Conservation (phyloP, 768 basidiomycete species). For the Pleurotus platypus region DNA sequence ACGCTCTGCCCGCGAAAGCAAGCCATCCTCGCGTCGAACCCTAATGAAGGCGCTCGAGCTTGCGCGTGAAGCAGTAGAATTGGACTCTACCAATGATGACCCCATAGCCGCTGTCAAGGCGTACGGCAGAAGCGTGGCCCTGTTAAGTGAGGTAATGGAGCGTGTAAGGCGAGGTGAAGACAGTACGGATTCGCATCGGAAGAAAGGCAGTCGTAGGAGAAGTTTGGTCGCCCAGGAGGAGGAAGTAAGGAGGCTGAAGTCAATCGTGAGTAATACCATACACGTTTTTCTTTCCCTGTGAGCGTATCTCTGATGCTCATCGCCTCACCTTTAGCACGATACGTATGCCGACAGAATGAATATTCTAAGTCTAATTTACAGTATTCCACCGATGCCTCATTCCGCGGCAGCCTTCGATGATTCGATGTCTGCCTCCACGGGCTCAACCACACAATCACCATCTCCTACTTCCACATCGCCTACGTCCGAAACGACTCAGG, state of each 20-base stretch:
- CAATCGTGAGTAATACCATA: conserved; percentile 60
- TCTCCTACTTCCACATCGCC: conserved; percentile 46
- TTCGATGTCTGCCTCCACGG: conserved; percentile 37
- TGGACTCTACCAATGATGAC: conserved; percentile 86
- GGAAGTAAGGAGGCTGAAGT: conserved; percentile 80
- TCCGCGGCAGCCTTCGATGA: conserved; percentile 35
- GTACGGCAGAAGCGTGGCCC: conserved; percentile 80
- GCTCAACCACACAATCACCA: conserved; percentile 49
- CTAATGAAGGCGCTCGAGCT: conserved; percentile 83
- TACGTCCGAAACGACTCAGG: conserved; percentile 21
- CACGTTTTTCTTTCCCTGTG: neutral
- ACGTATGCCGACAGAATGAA: conserved; percentile 95
- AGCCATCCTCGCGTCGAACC: conserved; percentile 80
- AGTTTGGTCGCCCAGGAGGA: conserved; percentile 90
- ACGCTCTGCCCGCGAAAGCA: conserved; percentile 38
- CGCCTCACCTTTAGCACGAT: conserved; percentile 61
- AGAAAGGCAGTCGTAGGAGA: conserved; percentile 58
- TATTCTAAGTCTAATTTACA: conserved; percentile 86
- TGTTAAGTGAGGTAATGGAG: conserved; percentile 91
- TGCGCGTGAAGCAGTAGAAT: conserved; percentile 84
- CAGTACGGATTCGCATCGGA: conserved; percentile 58
- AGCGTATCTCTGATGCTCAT: conserved; percentile 1
- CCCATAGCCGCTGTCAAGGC: conserved; percentile 87
- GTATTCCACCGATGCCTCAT: conserved; percentile 74
- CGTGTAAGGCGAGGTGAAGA: conserved; percentile 84